Percentiles rank a stretch among this genome's conserved stretches.
Evolutionary conservation across 192 early-diverging fungal genomes (phyloP).

Genomic region (Irineochytrium annulatum): DNA sequence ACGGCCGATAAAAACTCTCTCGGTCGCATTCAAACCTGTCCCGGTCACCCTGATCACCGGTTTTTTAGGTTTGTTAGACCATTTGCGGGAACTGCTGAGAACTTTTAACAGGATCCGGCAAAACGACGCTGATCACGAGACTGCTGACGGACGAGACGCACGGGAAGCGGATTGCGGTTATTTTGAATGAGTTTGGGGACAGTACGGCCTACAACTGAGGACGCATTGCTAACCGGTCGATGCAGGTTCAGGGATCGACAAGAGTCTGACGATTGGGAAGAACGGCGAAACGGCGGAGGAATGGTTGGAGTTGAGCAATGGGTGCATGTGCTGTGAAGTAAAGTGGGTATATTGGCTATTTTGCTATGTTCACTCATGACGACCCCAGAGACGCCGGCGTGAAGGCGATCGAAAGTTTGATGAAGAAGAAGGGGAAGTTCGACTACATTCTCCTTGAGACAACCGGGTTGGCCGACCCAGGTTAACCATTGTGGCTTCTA

Average conservation of each 20-base stretch:
- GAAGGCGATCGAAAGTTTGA: constrained; percentile 86
- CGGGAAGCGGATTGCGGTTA: constrained; percentile 93
- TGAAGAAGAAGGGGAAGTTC: constrained; percentile 88
- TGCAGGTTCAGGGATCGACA: constrained; percentile 85
- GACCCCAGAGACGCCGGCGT: constrained; percentile 80
- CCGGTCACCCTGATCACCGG: constrained; percentile 65
- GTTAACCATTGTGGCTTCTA: background rate
- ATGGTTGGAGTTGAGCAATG: constrained; percentile 97
- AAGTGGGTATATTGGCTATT: constrained; percentile 55
- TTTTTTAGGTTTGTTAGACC: constrained; percentile 40
- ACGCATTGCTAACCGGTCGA: background rate
- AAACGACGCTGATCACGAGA: constrained; percentile 84
- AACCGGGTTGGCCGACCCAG: constrained; percentile 73
- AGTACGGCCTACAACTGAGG: constrained; percentile 25
- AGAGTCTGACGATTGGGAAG: constrained; percentile 76
- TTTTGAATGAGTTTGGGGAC: constrained; percentile 99
- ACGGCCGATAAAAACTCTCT: background rate
- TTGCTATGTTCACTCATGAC: background rate
- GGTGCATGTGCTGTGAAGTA: constrained; percentile 96
- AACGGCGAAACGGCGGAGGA: constrained; percentile 85
- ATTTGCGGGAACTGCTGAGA: too few relatives aligned
- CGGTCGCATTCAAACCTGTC: constrained; percentile 21
- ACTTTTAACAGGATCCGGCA: constrained; percentile 70
- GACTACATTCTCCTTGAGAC: constrained; percentile 97
- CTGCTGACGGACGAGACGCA: constrained; percentile 55